Conservation (phyloP, 192 early-diverging fungal genomes). For the Gaertneriomyces sp. region DNA sequence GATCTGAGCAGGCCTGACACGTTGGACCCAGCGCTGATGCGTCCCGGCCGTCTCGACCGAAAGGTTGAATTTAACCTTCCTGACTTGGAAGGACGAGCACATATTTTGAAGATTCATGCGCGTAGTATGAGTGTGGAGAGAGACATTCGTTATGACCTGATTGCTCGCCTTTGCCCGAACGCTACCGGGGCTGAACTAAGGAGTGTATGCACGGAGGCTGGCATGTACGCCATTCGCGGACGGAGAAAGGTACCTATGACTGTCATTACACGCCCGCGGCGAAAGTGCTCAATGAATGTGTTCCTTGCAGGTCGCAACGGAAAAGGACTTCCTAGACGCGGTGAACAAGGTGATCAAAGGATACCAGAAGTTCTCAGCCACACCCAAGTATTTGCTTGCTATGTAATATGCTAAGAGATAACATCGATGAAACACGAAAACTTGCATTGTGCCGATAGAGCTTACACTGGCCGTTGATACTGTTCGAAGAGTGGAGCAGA, state of each 20-base stretch:
- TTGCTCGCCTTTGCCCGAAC: slow-evolving; percentile 98
- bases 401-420: slow-evolving; percentile 15
- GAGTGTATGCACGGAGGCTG: slow-evolving; percentile 98
- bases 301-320: slow-evolving; percentile 78
- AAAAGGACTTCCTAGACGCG: slow-evolving; percentile 99
- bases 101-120: slow-evolving; percentile 98
- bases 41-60: slow-evolving; percentile 96
- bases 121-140: slow-evolving; percentile 98
- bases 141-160: slow-evolving; percentile 97
- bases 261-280: neutral
- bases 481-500: no score
- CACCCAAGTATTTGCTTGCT: slow-evolving; percentile 78
- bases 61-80: slow-evolving; percentile 98
- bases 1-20: slow-evolving; percentile 63
- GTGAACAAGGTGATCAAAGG: slow-evolving; percentile 99
- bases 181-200: slow-evolving; percentile 93
- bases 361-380: slow-evolving; percentile 98
- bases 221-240: slow-evolving; percentile 99
- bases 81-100: slow-evolving; percentile 93
- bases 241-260: slow-evolving; percentile 40
- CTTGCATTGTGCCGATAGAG: no score
- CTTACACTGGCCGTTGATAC: no score
- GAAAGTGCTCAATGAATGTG: neutral
- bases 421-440: no score
- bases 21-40: slow-evolving; percentile 93